Base-by-base conservation (phyloP, 805 yeast species). In the Sungouiella thailandica region DNA sequence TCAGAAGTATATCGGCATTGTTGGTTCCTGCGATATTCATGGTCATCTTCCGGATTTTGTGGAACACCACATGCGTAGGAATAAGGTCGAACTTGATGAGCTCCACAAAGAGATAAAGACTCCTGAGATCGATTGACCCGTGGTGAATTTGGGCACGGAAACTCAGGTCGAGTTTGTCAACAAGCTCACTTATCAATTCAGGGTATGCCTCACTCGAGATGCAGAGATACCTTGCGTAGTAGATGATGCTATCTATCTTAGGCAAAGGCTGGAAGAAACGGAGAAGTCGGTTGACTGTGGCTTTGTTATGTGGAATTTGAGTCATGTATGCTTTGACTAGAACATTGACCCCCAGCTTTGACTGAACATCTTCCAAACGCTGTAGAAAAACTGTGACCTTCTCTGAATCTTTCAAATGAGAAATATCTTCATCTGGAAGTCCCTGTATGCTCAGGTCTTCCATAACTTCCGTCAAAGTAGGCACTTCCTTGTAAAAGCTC, bases 61-160 rank as follows among this genome's bases (percentile, higher is more conserved):
- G 89, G 52, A 86, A 82, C 9, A 80, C 65, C 37, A 80, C 68
- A 54, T 78, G 80, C n/a, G 68, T 61, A 0, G 95, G 90, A 11
- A 87, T 65, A 40, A 87, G 55, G 44, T 73, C 76, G 53, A 88
- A 88, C 51, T 84, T 86, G 20, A 82, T 74, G 60, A 88, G 62
- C 49, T 89, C 96, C 31, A 78, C 63, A 44, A 84, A 78, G 45
- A 83, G 81, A 15, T 70, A 65, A 23, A 84, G 70, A 43, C 71
- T 75, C 43, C 67, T 71, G 44, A 78, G 74, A 41, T 75, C 75
- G 31, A 80, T 55, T 34, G 62, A 68, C 22, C 75, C 70, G 39
- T 71, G 72, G 36, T 50, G 45, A 25, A 83, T 65, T 50, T 78
- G 85, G 13, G 72, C 68, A 43, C 84, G 67, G 42, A 83, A 72